Base-by-base conservation (phyloP, 164 flowering plant species). In the Protea cynaroides region DNA sequence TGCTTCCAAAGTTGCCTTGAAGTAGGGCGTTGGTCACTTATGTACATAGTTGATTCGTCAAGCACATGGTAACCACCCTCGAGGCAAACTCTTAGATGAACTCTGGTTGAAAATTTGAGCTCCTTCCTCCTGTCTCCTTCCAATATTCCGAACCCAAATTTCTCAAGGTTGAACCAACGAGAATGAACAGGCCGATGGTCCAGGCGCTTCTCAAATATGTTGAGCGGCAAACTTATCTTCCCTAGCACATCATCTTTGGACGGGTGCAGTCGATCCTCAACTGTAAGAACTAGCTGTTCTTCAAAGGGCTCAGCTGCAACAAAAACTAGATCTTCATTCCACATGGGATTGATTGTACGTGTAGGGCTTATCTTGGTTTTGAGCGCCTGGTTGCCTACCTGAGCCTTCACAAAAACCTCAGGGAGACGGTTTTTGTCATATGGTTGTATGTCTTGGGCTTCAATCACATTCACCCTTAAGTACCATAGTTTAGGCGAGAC, bases 41-140 rank as follows among this genome's bases (percentile, higher is more conserved):
- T 72, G 59, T 80, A 78, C 74, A 73, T 56, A 0, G 81, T 76
- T 56, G 84, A 78, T 58, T 80, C 81, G 52, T 80, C 84, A 12
- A 80, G 65, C 1, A 80, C 81, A 68, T 80, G 84, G 51, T 80
- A 80, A 14, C 78, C 84, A 36, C 84, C 84, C 59, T 80, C 81
- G 7, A 80, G 75, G 61, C 78, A 80, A 29, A 69, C 76, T 65
- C 84, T 71, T 5, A 80, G 66, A 65, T 80, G 84, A 67, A 80
- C 46, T 46, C 78, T 71, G 54, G 76, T 76, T 18, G 84, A 65
- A 51, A 80, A 80, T 53, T 74, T 72, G 46, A 69, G 74, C 66
- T 80, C 83, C 25, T 67, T 78, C 66, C 77, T 75, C 74, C 61
- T 68, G 65, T 80, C 81, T 50, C 67, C 74, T 62, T 76, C 80